Conservation (phyloP, 805 yeast genomes). For the Wickerhamomyces hampshirensis region DNA sequence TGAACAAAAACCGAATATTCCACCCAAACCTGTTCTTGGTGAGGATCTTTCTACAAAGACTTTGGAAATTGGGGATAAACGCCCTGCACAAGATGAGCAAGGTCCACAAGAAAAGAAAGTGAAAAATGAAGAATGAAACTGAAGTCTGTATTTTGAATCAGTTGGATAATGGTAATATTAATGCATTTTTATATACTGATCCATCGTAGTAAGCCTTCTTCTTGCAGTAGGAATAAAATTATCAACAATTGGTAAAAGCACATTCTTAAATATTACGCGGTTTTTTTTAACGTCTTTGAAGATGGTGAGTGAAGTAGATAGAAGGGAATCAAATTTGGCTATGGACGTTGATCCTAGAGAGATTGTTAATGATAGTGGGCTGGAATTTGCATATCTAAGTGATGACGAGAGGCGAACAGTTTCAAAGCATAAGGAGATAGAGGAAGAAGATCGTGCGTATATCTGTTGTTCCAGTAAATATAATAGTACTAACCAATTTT, state of each 20-base stretch:
- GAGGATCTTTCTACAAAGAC: background rate
- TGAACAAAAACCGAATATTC: background rate
- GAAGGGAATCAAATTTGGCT: too few relatives aligned
- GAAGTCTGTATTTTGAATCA: background rate
- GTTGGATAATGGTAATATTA: too few relatives aligned
- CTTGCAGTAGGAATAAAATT: too few relatives aligned
- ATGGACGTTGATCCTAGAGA: slow-evolving; percentile 14
- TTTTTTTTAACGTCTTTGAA: too few relatives aligned
- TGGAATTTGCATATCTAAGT: slow-evolving; percentile 8
- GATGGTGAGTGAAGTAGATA: too few relatives aligned
- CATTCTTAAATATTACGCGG: too few relatives aligned
- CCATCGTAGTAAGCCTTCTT: too few relatives aligned
- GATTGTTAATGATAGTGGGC: slow-evolving; percentile 5
- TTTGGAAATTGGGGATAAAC: slow-evolving; percentile 15
- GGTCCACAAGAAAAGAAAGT: slow-evolving; percentile 29
- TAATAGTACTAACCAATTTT: background rate
- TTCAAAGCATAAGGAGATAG: background rate
- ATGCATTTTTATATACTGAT: slow-evolving; percentile 1
- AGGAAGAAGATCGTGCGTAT: background rate
- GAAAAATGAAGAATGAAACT: slow-evolving; percentile 10
- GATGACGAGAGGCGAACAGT: slow-evolving; percentile 7
- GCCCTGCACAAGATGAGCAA: slow-evolving; percentile 24
- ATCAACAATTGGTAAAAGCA: too few relatives aligned
- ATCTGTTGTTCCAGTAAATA: too few relatives aligned
- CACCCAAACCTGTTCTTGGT: background rate